These are phyloP conservation scores for Lepidium aucheri DNA, from an alignment of 345 rosid genomes.

Conservation along the genomic window DNA sequence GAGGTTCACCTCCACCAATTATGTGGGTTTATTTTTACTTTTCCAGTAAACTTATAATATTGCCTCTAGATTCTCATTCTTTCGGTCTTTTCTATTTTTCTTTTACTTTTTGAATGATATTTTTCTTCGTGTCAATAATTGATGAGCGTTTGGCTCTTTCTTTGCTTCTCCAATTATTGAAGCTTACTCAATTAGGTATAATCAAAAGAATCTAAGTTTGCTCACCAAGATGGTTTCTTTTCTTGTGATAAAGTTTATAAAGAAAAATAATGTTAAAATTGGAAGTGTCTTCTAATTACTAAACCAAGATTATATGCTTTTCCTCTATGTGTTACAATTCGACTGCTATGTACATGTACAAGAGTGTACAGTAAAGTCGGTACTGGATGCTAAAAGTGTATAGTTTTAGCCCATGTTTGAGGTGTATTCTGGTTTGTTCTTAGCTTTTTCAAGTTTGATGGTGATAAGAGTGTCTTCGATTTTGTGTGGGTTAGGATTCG, in stretches of 20 bases:
- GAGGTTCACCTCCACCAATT: too few relatives aligned
- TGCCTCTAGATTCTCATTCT: background rate
- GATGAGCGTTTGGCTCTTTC: constrained; percentile 10
- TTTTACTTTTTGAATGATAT: background rate
- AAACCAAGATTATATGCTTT: background rate
- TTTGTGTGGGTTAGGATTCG: constrained; percentile 22
- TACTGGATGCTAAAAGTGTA: too few relatives aligned
- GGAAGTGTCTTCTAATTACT: background rate
- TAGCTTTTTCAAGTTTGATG: too few relatives aligned
- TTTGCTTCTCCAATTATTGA: constrained; percentile 21
- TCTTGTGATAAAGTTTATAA: background rate
- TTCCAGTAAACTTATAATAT: constrained; percentile 15
- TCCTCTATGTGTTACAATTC: too few relatives aligned
- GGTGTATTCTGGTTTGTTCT: too few relatives aligned
- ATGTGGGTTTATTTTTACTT: constrained; percentile 18
- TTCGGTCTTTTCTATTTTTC: background rate
- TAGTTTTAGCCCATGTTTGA: too few relatives aligned
- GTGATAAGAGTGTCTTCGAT: background rate
- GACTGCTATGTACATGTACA: too few relatives aligned
- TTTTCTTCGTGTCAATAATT: background rate
- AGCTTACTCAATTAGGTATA: too few relatives aligned
- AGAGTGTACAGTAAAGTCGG: too few relatives aligned
- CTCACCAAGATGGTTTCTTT: constrained; percentile 19
- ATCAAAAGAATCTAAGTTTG: constrained; percentile 34
- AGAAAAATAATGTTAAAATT: background rate